Base-by-base conservation (phyloP, 2,329 filamentous ascomycete species). In the Chaetoscypha palmicola region DNA sequence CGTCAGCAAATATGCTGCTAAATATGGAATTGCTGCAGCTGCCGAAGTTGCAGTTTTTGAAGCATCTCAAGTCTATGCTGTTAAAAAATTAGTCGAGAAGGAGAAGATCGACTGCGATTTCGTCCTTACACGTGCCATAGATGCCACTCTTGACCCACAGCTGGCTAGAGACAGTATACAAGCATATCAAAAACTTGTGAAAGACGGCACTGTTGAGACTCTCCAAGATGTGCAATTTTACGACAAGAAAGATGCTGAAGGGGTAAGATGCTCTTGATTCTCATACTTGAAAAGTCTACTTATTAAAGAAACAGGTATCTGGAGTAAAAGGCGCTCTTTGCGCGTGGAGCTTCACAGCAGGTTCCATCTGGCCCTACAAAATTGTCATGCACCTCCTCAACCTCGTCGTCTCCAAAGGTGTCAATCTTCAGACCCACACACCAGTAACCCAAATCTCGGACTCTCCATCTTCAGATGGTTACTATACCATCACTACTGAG, bases 281-380 rank as follows among this genome's bases (percentile, higher is more conserved):
- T 37, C 26, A 28, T 11, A 4, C 22, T 14, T 7, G 3, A 17
- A 9, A n/a, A 35, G 7, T 31, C 31, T 35, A 17, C 44, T 41
- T 20, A 43, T 28, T 10, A 17, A 26, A 14, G 9, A 14, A 2
- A 19, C 24, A 49, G 47, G 35, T 41, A 5, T 57, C 47, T 4
- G 54, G 54, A 16, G 44, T 57, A 2, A 58, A 54, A 46, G 51
- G 45, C 10, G 54, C 53, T 2, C 9, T 33, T 17, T 32, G n/a
- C 12, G 14, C 3, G 12, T n/a, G 44, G 38, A 34, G 45, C 32
- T n/a, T 49, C 17, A 52, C 52, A n/a, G 54, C 56, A 14, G 56
- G 39, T 0, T 43, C 43, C 10, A 20, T 76, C 19, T 76, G 72
- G 70, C 77, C 77, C 1, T 81, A 80, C 58, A 81, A 81, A 53